Percentiles rank a stretch among this genome's conserved stretches.
Evolutionary conservation across 371 early-diverging fungal species (phyloP).

Genomic region (Circinella umbellata): DNA sequence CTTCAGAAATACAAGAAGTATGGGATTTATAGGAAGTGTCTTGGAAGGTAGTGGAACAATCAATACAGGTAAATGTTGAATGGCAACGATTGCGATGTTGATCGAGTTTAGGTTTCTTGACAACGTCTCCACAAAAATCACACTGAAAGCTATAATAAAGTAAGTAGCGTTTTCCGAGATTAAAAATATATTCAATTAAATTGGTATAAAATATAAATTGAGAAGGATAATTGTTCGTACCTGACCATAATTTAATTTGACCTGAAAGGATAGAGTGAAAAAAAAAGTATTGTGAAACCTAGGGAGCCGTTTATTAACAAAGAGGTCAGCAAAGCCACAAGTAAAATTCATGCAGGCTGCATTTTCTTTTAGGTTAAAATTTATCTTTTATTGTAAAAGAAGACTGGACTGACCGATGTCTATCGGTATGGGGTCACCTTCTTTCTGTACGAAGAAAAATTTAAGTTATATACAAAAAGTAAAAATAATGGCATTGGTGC

Average conservation of each 20-base stretch:
- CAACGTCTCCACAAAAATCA: conserved; percentile 87
- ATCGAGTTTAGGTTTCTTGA: conserved; percentile 92
- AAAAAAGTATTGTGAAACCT: background rate
- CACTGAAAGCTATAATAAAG: conserved; percentile 69
- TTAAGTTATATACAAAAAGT: no score
- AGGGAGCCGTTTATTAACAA: background rate
- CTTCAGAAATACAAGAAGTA: conserved; percentile 89
- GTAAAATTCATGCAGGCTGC: no score
- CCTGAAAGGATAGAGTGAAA: background rate
- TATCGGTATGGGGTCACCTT: no score
- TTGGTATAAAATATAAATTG: background rate
- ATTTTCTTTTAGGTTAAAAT: no score
- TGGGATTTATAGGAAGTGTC: conserved; percentile 80
- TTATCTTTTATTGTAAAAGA: no score
- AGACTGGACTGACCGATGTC: no score
- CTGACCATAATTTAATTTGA: background rate
- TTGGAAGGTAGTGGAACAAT: conserved; percentile 88
- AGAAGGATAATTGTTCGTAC: background rate
- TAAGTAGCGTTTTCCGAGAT: no score
- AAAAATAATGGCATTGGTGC: no score
- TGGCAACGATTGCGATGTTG: conserved; percentile 83
- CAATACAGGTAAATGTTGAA: conserved; percentile 88
- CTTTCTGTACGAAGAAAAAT: no score
- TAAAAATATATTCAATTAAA: no score
- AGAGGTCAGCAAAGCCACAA: no score